phyloP scores from a whole-genome alignment of 192 early-diverging fungal genomes.

The Dissophora globulifera region DNA sequence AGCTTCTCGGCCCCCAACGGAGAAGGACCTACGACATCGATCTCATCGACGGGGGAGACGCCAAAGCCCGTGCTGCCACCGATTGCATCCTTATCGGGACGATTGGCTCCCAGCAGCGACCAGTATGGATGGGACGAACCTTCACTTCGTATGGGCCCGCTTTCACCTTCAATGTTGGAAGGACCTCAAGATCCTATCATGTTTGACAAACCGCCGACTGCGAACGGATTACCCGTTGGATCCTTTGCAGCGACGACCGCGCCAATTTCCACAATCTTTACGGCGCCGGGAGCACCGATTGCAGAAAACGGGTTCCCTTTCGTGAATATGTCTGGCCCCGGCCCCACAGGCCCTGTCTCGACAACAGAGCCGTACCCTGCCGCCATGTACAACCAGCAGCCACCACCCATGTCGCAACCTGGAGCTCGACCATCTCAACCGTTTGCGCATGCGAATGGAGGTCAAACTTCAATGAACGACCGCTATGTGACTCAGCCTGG shows the following conservation, averaged over 20 bases:
- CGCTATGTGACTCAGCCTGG: slow-evolving; percentile 33
- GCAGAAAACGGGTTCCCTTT: slow-evolving; percentile 30
- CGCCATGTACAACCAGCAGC: slow-evolving; percentile 27
- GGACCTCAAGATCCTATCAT: slow-evolving; percentile 63
- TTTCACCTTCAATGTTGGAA: slow-evolving; percentile 82
- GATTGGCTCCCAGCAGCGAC: slow-evolving; percentile 50
- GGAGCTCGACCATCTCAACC: slow-evolving; percentile 20
- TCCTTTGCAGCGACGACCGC: slow-evolving; percentile 25
- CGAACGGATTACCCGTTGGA: slow-evolving; percentile 4
- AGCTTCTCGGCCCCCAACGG: slow-evolving; percentile 68
- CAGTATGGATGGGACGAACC: slow-evolving; percentile 65
- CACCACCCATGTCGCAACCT: slow-evolving; percentile 1
- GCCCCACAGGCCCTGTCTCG: slow-evolving; percentile 18
- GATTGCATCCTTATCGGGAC: slow-evolving; percentile 65
- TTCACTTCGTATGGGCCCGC: slow-evolving; percentile 75
- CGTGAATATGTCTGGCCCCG: slow-evolving; percentile 10
- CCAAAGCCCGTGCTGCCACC: slow-evolving; percentile 74
- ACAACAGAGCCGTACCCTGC: slow-evolving; percentile 29
- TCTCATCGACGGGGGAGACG: slow-evolving; percentile 16
- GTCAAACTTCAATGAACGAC: slow-evolving; percentile 30
- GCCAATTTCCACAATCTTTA: slow-evolving; percentile 23
- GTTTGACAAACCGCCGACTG: slow-evolving; percentile 11
- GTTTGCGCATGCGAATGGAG: slow-evolving; percentile 23
- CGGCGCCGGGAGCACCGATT: slow-evolving; percentile 7
- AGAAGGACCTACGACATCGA: slow-evolving; percentile 4